A percentile compares a stretch with the other conserved stretches of the same genome.
These are phyloP conservation scores for Protea cynaroides DNA, from an alignment of 164 flowering plant species.

Conservation along the genomic window DNA sequence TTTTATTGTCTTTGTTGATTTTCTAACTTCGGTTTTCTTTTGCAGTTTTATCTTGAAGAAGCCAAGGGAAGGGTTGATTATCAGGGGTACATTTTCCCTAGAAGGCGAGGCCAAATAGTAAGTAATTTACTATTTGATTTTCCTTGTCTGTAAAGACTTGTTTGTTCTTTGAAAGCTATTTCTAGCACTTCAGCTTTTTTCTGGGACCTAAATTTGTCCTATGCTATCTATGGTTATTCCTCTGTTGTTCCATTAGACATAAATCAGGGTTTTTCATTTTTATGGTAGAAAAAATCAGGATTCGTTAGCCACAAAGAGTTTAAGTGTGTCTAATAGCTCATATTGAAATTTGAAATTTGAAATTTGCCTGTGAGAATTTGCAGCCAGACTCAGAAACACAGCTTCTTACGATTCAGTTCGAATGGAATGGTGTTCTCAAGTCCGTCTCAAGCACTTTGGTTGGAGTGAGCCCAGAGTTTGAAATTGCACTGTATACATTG, in stretches of 20 bases:
- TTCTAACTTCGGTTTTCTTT: slow-evolving; percentile 1
- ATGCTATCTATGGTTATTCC: background rate
- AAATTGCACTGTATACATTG: slow-evolving; percentile 79
- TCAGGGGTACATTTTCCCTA: slow-evolving; percentile 88
- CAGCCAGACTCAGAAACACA: slow-evolving; percentile 96
- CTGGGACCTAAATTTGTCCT: too few species aligned
- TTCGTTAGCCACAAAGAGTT: too few species aligned
- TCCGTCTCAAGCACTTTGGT: slow-evolving; percentile 79
- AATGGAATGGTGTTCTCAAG: slow-evolving; percentile 90
- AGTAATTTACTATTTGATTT: slow-evolving; percentile 23
- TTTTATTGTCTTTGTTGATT: too few species aligned
- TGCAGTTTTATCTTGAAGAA: slow-evolving; percentile 91
- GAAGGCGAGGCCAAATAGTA: slow-evolving; percentile 74
- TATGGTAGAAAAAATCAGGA: too few species aligned
- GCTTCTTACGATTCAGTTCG: slow-evolving; percentile 84
- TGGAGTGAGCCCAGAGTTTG: slow-evolving; percentile 98
- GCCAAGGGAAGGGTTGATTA: slow-evolving; percentile 88
- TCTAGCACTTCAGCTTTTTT: too few species aligned
- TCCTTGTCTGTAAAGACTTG: too few species aligned
- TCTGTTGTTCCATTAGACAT: background rate
- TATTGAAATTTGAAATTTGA: too few species aligned
- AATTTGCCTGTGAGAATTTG: slow-evolving; percentile 17
- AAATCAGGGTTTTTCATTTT: too few species aligned
- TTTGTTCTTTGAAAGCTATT: background rate
- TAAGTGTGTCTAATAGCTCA: too few species aligned